Conservation (phyloP, 805 yeast species). For the Saccharomycopsis selenospora region DNA sequence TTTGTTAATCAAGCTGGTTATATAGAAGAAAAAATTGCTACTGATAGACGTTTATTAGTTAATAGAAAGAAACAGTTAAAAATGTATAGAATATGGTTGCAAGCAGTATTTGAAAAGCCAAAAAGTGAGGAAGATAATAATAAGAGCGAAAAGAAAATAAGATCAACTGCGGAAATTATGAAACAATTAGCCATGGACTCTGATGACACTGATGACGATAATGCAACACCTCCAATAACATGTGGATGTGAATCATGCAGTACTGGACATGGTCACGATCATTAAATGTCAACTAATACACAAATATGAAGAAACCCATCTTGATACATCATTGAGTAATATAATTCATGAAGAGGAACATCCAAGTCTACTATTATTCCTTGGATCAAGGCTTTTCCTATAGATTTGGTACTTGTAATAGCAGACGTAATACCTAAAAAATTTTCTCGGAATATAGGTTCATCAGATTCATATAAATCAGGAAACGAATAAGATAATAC, state of each 20-base stretch:
- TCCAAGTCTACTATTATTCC: constrained; percentile 46
- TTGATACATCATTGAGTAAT: constrained; percentile 37
- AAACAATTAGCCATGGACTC: constrained; percentile 15
- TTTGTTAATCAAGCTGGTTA: constrained; percentile 52
- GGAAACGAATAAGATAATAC: constrained; percentile 37
- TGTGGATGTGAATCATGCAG: constrained; percentile 18
- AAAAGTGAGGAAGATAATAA: not conserved
- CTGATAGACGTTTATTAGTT: constrained; percentile 85
- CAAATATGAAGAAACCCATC: constrained; percentile 62
- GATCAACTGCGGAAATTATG: constrained; percentile 14
- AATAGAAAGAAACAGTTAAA: constrained; percentile 87
- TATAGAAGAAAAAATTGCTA: constrained; percentile 67
- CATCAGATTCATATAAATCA: constrained; percentile 37
- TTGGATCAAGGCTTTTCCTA: constrained; percentile 43
- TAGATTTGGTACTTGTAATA: constrained; percentile 25
- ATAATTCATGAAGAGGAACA: constrained; percentile 40
- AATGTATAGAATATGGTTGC: constrained; percentile 97
- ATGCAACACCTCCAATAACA: constrained; percentile 20
- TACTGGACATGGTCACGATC: not conserved
- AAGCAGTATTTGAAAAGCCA: constrained; percentile 68
- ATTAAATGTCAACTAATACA: not conserved
- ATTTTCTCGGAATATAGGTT: not conserved
- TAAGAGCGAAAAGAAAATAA: not conserved
- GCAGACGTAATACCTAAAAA: no score
- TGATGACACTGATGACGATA: constrained; percentile 15